Evolutionary conservation across 257 asterid genomes (phyloP).

Genomic region (Solanum arcanum): DNA sequence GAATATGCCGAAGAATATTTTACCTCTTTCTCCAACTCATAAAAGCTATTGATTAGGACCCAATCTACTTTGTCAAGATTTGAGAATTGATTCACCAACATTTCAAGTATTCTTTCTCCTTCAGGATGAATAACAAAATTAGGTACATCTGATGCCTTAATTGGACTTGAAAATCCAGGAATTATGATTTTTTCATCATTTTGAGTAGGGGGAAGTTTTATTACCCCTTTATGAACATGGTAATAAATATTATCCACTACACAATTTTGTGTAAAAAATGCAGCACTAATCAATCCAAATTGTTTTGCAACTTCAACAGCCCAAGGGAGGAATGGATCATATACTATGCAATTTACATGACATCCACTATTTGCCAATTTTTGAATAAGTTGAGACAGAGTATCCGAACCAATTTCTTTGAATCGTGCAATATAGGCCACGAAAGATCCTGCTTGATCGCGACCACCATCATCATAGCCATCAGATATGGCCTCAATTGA

Average conservation of each 20-base stretch:
- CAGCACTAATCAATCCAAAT: background rate
- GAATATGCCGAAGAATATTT: background rate
- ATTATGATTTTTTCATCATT: background rate
- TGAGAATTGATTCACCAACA: constrained; percentile 1
- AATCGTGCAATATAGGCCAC: constrained; percentile 20
- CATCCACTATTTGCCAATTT: background rate
- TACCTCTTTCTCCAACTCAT: constrained; percentile 17
- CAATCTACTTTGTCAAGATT: constrained; percentile 9
- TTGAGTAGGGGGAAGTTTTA: background rate
- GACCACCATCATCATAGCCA: background rate
- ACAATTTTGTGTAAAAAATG: constrained; percentile 9
- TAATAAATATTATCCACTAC: constrained; percentile 4
- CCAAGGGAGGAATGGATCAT: constrained; percentile 15
- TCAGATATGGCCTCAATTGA: constrained; percentile 11
- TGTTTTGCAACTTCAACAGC: constrained; percentile 3
- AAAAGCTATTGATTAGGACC: constrained; percentile 6
- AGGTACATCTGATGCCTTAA: background rate
- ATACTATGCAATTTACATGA: constrained; percentile 6
- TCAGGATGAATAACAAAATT: background rate
- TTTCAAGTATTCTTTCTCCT: background rate
- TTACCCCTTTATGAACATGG: background rate
- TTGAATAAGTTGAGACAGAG: background rate
- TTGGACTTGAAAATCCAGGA: constrained; percentile 1
- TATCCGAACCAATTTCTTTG: constrained; percentile 4
- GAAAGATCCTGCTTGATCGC: background rate